A percentile compares a stretch with the other conserved stretches of the same genome.
phyloP scores from a whole-genome alignment of 2,329 filamentous ascomycete species.

The Sporothrix dimorphospora region DNA sequence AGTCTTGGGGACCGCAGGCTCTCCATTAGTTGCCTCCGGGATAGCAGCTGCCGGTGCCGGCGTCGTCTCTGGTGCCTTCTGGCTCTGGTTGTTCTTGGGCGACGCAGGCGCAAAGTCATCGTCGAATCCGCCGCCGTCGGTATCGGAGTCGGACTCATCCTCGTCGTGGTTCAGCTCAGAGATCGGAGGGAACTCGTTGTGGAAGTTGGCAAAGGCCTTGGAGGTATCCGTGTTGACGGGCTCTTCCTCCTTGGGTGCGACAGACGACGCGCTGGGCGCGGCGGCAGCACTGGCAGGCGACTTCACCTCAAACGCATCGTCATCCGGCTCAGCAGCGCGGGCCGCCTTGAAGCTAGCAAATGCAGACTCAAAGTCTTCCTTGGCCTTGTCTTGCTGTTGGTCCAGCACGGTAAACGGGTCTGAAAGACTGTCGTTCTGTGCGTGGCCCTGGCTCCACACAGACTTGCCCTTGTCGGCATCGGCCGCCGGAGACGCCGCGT shows the following conservation, averaged over 20 bases:
- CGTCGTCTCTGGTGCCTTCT: slow-evolving; percentile 33
- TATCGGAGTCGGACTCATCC: slow-evolving; percentile 83
- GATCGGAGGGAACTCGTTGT: slow-evolving; percentile 89
- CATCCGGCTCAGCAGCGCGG: slow-evolving; percentile 24
- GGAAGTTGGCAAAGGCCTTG: slow-evolving; percentile 58
- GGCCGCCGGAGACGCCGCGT: neutral
- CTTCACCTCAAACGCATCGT: slow-evolving; percentile 28
- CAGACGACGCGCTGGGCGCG: slow-evolving; percentile 34
- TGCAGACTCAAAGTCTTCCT: slow-evolving; percentile 82
- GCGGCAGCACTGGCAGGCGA: slow-evolving; percentile 35
- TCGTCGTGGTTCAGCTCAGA: slow-evolving; percentile 81
- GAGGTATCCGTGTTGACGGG: slow-evolving; percentile 44
- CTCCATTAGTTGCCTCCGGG: slow-evolving; percentile 9
- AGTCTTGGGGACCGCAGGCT: slow-evolving; percentile 9
- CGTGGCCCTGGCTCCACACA: slow-evolving; percentile 32
- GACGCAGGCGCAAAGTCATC: slow-evolving; percentile 85
- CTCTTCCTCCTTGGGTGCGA: slow-evolving; percentile 40
- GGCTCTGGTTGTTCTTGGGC: slow-evolving; percentile 40
- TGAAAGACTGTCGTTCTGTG: slow-evolving; percentile 36
- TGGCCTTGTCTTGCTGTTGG: slow-evolving; percentile 56
- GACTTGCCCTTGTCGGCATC: slow-evolving; percentile 25
- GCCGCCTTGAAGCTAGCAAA: slow-evolving; percentile 72
- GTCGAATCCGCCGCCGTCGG: slow-evolving; percentile 75
- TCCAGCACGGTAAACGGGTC: slow-evolving; percentile 60
- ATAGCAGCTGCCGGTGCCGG: neutral